A percentile compares a stretch with the other conserved stretches of the same genome.
These are phyloP conservation scores for Apiotrichum siamense DNA, from an alignment of 1,284 basidiomycete species.

Conservation along the genomic window DNA sequence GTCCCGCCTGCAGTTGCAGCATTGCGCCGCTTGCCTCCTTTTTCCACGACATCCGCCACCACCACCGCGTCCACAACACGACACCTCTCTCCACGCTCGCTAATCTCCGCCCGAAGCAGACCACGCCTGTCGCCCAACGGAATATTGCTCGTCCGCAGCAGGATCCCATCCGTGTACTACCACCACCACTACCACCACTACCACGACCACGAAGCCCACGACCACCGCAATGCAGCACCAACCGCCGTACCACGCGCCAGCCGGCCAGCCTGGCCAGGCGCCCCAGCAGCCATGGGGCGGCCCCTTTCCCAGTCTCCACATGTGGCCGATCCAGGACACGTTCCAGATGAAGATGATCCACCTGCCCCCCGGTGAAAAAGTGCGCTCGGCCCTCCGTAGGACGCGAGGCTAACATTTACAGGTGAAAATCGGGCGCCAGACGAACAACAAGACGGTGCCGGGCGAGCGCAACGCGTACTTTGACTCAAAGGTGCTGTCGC, in stretches of 20 bases:
- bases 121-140: too few species aligned
- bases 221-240: conserved; percentile 4
- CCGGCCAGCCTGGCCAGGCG: neutral
- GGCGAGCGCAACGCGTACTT: conserved; percentile 95
- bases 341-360: conserved; percentile 95
- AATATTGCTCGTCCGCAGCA: too few species aligned
- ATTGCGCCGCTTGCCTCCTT: too few species aligned
- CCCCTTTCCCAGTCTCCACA: conserved; percentile 59
- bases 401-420: conserved; percentile 7
- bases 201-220: too few species aligned
- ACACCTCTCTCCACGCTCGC: too few species aligned
- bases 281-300: conserved; percentile 38
- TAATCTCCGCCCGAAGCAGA: too few species aligned
- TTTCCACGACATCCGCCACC: too few species aligned
- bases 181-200: too few species aligned
- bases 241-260: neutral
- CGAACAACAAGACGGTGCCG: conserved; percentile 91
- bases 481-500: conserved; percentile 90
- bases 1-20: too few species aligned
- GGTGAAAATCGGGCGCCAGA: conserved; percentile 94
- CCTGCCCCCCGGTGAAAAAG: conserved; percentile 54
- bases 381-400: neutral
- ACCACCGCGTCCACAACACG: too few species aligned
- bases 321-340: conserved; percentile 93
- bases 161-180: too few species aligned